Percentiles rank a stretch among this genome's conserved stretches.
phyloP scores from a whole-genome alignment of 225 moss, liverwort and hornwort species.

The Neckera pumila region DNA sequence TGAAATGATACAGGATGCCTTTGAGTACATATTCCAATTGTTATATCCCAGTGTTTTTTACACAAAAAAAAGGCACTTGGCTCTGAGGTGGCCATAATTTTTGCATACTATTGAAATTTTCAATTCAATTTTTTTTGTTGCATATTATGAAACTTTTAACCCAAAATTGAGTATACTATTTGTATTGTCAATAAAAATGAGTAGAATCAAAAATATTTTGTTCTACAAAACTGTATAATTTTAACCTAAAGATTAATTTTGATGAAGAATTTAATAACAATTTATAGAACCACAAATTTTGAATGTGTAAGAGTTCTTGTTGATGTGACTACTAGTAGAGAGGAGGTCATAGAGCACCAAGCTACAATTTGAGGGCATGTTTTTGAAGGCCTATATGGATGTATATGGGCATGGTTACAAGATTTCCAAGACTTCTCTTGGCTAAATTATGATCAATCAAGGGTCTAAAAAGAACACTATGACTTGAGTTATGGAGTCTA shows the following conservation, averaged over 20 bases:
- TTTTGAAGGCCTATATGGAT: neutral
- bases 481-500: neutral
- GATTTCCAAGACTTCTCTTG: rapidly evolving
- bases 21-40: neutral
- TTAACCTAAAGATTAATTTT: neutral
- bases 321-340: neutral
- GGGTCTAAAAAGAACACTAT: neutral
- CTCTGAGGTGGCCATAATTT: neutral
- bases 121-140: neutral
- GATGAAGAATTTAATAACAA: neutral
- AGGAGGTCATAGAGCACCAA: neutral
- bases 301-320: neutral
- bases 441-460: neutral
- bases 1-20: neutral
- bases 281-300: neutral
- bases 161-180: rapidly evolving
- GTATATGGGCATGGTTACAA: rapidly evolving
- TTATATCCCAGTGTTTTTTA: neutral
- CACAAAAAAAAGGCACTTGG: no score
- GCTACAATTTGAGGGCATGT: neutral
- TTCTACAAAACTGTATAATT: neutral
- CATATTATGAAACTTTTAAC: neutral
- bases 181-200: neutral
- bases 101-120: neutral
- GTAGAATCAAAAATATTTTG: neutral